A percentile compares a stretch with the other conserved stretches of the same genome.
Evolutionary conservation across 495 filamentous ascomycete genomes (phyloP).

Genomic region (Aspergillus ostianus): DNA sequence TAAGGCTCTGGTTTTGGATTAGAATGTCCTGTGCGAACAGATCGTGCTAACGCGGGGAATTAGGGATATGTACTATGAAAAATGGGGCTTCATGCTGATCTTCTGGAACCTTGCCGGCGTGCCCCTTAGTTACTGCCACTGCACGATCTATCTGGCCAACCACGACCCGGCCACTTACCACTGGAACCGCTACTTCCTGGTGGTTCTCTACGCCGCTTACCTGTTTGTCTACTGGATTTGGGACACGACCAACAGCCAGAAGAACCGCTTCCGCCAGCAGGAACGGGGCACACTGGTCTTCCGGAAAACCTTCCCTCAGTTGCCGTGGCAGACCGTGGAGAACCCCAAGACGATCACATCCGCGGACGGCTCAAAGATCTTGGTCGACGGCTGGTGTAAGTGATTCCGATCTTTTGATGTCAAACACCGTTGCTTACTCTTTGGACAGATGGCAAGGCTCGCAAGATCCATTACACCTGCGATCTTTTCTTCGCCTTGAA

Average conservation of each 20-base stretch:
- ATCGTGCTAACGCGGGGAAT: neutral
- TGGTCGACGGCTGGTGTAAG: slow-evolving; percentile 88
- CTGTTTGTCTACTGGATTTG: slow-evolving; percentile 89
- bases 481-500: slow-evolving; percentile 74
- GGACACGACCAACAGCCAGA: slow-evolving; percentile 90
- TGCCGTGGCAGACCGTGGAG: slow-evolving; percentile 83
- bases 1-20: slow-evolving; percentile 27
- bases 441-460: slow-evolving; percentile 65
- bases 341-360: slow-evolving; percentile 88
- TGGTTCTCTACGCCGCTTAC: slow-evolving; percentile 66
- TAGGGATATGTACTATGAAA: slow-evolving; percentile 98
- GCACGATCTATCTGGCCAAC: slow-evolving; percentile 88
- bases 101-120: slow-evolving; percentile 99
- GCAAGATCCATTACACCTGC: slow-evolving; percentile 95
- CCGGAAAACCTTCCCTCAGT: slow-evolving; percentile 87
- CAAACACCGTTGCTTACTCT: slow-evolving; percentile 8
- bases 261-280: slow-evolving; percentile 85
- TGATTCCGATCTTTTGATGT: slow-evolving; percentile 12
- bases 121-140: slow-evolving; percentile 95
- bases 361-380: slow-evolving; percentile 71
- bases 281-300: slow-evolving; percentile 70
- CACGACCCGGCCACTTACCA: slow-evolving; percentile 80
- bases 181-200: slow-evolving; percentile 68
- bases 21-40: neutral
- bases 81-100: slow-evolving; percentile 99